Evolutionary conservation across 345 rosid species (phyloP), one percentile per base, ranked within the genome.

Genomic region (Diplotaxis tenuifolia): DNA sequence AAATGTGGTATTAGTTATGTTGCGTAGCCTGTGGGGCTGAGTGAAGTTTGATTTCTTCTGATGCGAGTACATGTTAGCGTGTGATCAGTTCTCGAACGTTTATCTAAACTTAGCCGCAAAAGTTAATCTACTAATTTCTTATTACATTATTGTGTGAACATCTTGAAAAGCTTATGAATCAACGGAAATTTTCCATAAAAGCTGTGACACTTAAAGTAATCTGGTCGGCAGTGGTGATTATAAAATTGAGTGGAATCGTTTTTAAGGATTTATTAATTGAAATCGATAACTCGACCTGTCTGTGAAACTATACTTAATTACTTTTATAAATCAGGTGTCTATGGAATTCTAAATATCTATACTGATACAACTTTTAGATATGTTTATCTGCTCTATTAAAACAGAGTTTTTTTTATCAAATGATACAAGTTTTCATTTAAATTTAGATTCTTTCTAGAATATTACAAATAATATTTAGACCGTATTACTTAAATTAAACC

Each of bases 211-310:
- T 42, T n/a, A 42, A 42, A 42, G 47, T 56, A 65, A 56, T 58
- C 6, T 71, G 72, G 76, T 64, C 80, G 80, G 68, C 62, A 23
- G 2, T 71, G 34, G 65, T 58, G 62, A 71, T 36, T 57, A 71
- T 7, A 62, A 63, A 62, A 62, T 22, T 16, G 23, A 54, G 58
- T 38, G 21, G 36, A 47, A 23, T 23, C 11, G 9, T 21, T 54
- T 54, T 21, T 4, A 34, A 29, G 16, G 3, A 54, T 8, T 40
- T 12, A 7, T n/a, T 36, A 19, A 11, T 11, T 2, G 47, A 5
- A 7, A 25, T 57, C 4, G 28, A 16, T 66, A 29, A 9, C 20
- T 56, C 20, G 56, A 23, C 16, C 57, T 0, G 31, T 50, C 52
- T 62, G 9, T 34, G 40, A 34, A 34, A 34, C 40, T 34, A 10